Base-by-base conservation (phyloP, 805 yeast species). In the Alloascoidea hylecoeti region DNA sequence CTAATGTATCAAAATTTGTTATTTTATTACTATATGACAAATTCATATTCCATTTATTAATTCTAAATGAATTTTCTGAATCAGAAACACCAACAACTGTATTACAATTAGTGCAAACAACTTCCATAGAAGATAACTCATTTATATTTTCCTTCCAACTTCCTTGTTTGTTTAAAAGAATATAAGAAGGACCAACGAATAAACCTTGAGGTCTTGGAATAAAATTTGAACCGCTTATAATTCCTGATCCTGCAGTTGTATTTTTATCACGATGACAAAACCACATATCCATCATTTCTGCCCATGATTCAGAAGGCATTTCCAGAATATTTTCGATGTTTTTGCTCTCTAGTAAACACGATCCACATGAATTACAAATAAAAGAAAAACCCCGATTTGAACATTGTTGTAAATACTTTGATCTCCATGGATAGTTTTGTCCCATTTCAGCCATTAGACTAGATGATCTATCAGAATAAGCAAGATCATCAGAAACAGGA, bases 261-360 rank as follows among this genome's bases (percentile, higher is more conserved):
- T 51, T 41, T 15, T 48, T 37, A 14, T 44, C 41, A n/a, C 43
- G 46, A 17, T 80, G 51, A 52, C 98, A 89, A 53, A 89, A 96
- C 98, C 98, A 89, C 46, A 80, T 81, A 41, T 89, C 97, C 94
- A 89, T 80, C 69, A 92, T 61, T 52, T 89, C 98, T 12, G 79
- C 74, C 98, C 98, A 89, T 36, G 73, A 63, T 50, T 86, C 96
- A 1, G 94, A 80, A 0, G 98, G 98, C 76, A 89, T 71, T 23
- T 23, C 30, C 9, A 23, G 13, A 23, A 30, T 82, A 82, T 36
- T 51, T 48, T 54, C 53, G 54, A 4, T 36, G 35, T 17, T 15
- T 23, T 5, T 18, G 17, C n/a, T 19, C 5, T 4, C 23, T 17
- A 4, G 34, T 16, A 2, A 44, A 15, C n/a, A 9, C n/a, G 9